Evolutionary conservation across 768 basidiomycete genomes (phyloP), one percentile per base, ranked within the genome.

Genomic region (Auricularia sp.): DNA sequence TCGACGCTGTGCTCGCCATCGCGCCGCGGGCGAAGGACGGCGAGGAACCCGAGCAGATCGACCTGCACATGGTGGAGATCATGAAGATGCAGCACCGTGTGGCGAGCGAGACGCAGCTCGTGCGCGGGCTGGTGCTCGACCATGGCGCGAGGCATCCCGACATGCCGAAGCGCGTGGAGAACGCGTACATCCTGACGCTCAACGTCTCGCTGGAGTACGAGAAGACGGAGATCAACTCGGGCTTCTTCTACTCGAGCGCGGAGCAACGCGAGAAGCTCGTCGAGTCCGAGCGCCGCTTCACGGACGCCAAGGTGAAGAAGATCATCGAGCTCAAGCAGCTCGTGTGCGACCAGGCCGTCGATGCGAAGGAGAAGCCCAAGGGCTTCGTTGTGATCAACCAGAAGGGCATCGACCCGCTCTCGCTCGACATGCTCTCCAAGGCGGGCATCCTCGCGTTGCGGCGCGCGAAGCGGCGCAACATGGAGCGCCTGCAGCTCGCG

Each of bases 41-140:
- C 3, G 12, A 42, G 39, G 39, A 42, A 14, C 39, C 7, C 8
- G 87, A 94, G 69, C 93, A 95, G 61, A 95, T 98, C 72, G 97
- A 99, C 79, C 81, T 99, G 64, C 96, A 98, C 78, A 99, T 99
- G 97, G 80, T 99, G 62, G 97, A 99, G 78, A 87, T 98, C 67
- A 98, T 98, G 97, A 98, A 98, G 80, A 99, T 99, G 97, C 96
- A 97, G 75, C 97, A 99, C 78, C 90, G 95, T 71, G 95, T 90
- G 53, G 93, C 97, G 67, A 93, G 93, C 29, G 97, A 99, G 76
- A 99, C 97, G 36, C 91, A 97, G 73, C 85, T 99, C 44, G 80
- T 99, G 71, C 89, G 91, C 70, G 97, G 97, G 42, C 82, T 99
- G 65, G 97, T 99, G 56, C 82, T 99, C 70, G 97, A 99, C 77